phyloP scores from a whole-genome alignment of 768 basidiomycete species.

The Grammothele lineata region DNA sequence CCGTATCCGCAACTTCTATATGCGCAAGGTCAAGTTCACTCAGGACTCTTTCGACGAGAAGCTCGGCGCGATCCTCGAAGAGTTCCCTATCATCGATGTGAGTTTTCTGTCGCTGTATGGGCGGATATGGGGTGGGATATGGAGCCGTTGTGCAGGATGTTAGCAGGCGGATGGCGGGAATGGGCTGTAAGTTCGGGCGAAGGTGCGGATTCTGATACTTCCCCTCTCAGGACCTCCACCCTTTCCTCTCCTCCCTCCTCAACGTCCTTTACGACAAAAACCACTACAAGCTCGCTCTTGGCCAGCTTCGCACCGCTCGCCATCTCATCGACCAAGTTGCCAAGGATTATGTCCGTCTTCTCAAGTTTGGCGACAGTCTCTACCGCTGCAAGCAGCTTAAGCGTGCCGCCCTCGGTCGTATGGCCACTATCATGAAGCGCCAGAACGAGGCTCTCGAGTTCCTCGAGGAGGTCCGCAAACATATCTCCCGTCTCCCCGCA shows the following conservation, averaged over 20 bases:
- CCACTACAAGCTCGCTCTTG: slow-evolving; percentile 97
- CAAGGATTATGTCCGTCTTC: slow-evolving; percentile 93
- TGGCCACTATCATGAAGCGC: slow-evolving; percentile 98
- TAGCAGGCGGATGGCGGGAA: background rate
- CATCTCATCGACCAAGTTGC: slow-evolving; percentile 97
- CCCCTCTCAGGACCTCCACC: slow-evolving; percentile 73
- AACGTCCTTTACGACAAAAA: slow-evolving; percentile 99
- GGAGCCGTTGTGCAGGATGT: background rate
- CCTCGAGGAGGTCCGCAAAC: slow-evolving; percentile 98
- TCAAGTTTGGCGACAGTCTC: slow-evolving; percentile 97
- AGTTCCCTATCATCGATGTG: slow-evolving; percentile 97
- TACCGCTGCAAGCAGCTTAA: slow-evolving; percentile 99
- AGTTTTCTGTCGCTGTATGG: slow-evolving; percentile 29
- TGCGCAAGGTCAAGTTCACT: slow-evolving; percentile 99
- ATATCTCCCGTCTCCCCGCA: slow-evolving; percentile 95
- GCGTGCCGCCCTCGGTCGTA: slow-evolving; percentile 94
- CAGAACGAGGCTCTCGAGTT: slow-evolving; percentile 99
- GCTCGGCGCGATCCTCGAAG: slow-evolving; percentile 84
- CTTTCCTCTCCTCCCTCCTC: slow-evolving; percentile 91
- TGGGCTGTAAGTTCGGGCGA: too few relatives aligned
- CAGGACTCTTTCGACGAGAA: slow-evolving; percentile 97
- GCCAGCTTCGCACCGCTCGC: slow-evolving; percentile 91
- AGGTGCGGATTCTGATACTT: too few relatives aligned
- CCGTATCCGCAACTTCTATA: slow-evolving; percentile 95
- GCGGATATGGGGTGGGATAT: background rate